Evolutionary conservation across 768 basidiomycete genomes (phyloP).

Genomic region (Crassisporium funariophilum): DNA sequence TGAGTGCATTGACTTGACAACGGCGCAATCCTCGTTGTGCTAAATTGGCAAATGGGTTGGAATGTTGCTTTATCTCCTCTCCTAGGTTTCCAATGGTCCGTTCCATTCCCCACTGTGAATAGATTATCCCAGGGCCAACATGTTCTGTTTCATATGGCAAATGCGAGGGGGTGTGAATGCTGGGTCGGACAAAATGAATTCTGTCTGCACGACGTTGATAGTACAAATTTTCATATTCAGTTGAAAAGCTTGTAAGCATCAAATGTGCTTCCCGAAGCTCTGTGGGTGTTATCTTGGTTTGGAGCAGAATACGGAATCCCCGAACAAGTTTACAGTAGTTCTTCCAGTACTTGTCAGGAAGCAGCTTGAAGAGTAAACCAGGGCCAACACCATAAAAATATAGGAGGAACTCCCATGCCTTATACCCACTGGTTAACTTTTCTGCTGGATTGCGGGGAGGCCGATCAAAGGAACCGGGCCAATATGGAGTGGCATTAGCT

Average conservation of each 20-base stretch:
- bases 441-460: slow-evolving; percentile 42
- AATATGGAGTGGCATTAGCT: slow-evolving; percentile 28
- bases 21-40: slow-evolving; percentile 13
- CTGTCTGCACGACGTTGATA: slow-evolving; percentile 26
- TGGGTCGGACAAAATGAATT: slow-evolving; percentile 36
- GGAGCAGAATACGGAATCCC: slow-evolving; percentile 25
- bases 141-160: slow-evolving; percentile 23
- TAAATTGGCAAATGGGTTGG: slow-evolving; percentile 28
- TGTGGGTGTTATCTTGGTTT: slow-evolving; percentile 3
- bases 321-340: slow-evolving; percentile 31
- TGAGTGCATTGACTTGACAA: background rate
- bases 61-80: slow-evolving; percentile 25
- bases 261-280: slow-evolving; percentile 19
- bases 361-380: slow-evolving; percentile 23
- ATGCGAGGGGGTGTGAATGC: slow-evolving; percentile 34
- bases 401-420: slow-evolving; percentile 27
- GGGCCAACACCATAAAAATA: slow-evolving; percentile 31
- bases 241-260: slow-evolving; percentile 19
- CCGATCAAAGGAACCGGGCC: slow-evolving; percentile 44
- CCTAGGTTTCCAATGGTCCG: slow-evolving; percentile 26
- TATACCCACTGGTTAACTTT: slow-evolving; percentile 37
- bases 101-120: slow-evolving; percentile 34
- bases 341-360: slow-evolving; percentile 25
- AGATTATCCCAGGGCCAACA: slow-evolving; percentile 20
- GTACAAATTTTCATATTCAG: slow-evolving; percentile 37